Evolutionary conservation across 768 basidiomycete genomes (phyloP).

Genomic region (Rhodocollybia butyracea): DNA sequence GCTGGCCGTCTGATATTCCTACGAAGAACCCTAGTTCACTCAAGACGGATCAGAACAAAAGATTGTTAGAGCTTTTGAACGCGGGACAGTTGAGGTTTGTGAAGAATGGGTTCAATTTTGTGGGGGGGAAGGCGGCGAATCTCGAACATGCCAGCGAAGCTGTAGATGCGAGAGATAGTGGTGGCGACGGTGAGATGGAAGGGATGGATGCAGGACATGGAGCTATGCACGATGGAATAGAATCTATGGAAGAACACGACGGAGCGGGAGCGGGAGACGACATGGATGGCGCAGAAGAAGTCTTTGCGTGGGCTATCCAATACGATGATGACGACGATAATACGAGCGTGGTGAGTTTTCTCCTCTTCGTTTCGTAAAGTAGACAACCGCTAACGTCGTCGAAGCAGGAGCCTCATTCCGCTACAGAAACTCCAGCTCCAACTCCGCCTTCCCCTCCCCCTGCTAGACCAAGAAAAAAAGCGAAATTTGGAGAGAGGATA

Average conservation of each 20-base stretch:
- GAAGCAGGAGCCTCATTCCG: neutral
- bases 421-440: neutral
- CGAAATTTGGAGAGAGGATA: neutral
- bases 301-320: constrained; percentile 9
- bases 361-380: neutral
- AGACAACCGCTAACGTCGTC: neutral
- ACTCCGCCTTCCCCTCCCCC: neutral
- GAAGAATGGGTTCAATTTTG: constrained; percentile 15
- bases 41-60: constrained; percentile 51
- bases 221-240: too few species aligned
- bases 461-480: constrained; percentile 1
- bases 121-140: neutral
- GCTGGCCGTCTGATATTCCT: constrained; percentile 62
- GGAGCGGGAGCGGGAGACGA: too few species aligned
- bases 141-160: too few species aligned
- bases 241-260: constrained; percentile 15
- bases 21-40: constrained; percentile 60
- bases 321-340: constrained; percentile 7
- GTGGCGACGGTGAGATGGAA: too few species aligned
- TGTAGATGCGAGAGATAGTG: too few species aligned
- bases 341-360: constrained; percentile 6
- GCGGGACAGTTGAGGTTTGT: constrained; percentile 49
- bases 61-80: constrained; percentile 45
- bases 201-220: too few species aligned
- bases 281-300: constrained; percentile 43